Conservation (phyloP, 1,139 yeast species). For the Blastobotrys elegans region DNA sequence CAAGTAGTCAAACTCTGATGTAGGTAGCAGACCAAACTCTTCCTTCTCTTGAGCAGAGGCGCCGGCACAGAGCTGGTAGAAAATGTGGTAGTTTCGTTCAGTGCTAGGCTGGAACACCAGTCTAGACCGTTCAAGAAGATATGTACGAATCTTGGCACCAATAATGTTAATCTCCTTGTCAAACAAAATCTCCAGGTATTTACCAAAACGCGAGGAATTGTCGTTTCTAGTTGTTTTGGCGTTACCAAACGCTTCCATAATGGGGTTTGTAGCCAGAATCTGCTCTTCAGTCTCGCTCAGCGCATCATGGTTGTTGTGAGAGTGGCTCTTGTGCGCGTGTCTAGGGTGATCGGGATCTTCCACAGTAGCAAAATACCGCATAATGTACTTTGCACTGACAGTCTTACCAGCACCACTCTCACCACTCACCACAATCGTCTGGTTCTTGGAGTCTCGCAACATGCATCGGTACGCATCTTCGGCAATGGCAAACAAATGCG, state of each 20-base stretch:
- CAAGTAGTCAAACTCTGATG: slow-evolving; percentile 72
- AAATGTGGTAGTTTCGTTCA: slow-evolving; percentile 93
- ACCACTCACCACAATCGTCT: slow-evolving; percentile 95
- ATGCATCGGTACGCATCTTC: slow-evolving; percentile 95
- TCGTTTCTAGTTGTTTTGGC: slow-evolving; percentile 97
- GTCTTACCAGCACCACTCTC: slow-evolving; percentile 99
- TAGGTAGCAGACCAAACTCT: slow-evolving; percentile 50
- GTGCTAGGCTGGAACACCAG: slow-evolving; percentile 84
- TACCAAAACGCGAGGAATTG: slow-evolving; percentile 95
- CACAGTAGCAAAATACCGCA: slow-evolving; percentile 96
- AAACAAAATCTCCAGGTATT: slow-evolving; percentile 86
- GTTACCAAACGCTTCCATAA: slow-evolving; percentile 98
- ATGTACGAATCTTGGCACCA: slow-evolving; percentile 93
- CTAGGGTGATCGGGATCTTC: slow-evolving; percentile 54
- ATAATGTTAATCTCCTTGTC: slow-evolving; percentile 69
- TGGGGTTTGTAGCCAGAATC: slow-evolving; percentile 94
- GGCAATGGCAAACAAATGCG: slow-evolving; percentile 95
- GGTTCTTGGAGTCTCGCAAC: slow-evolving; percentile 80
- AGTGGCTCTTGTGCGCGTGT: slow-evolving; percentile 11
- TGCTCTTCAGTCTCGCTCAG: slow-evolving; percentile 92
- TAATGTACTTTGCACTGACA: slow-evolving; percentile 92
- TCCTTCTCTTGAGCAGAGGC: slow-evolving; percentile 55
- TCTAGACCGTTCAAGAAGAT: slow-evolving; percentile 87
- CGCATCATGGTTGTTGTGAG: slow-evolving; percentile 49
- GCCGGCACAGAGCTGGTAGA: slow-evolving; percentile 86